phyloP scores from a whole-genome alignment of 169 alveolate genomes.

The Cryptosporidium felis region DNA sequence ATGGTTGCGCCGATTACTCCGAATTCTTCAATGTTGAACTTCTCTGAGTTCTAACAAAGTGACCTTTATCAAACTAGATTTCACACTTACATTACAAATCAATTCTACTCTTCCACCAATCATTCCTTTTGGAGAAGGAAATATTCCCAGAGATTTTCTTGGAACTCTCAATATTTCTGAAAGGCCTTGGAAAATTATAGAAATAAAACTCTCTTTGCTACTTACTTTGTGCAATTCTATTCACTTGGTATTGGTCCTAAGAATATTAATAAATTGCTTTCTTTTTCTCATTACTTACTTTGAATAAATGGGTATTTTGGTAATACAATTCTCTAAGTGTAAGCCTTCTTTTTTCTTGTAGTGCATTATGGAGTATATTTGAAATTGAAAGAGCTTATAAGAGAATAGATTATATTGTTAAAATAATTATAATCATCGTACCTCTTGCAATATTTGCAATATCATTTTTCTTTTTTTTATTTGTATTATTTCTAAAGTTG shows the following conservation, averaged over 20 bases:
- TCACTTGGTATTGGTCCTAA: constrained; percentile 48
- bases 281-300: constrained; percentile 24
- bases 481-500: not conserved
- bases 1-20: constrained; percentile 57
- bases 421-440: not conserved
- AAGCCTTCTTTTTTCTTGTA: constrained; percentile 8
- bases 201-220: not conserved
- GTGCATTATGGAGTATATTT: constrained; percentile 11
- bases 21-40: constrained; percentile 24
- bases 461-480: not conserved
- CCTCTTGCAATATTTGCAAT: constrained; percentile 39
- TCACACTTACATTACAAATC: constrained; percentile 1
- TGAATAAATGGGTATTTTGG: constrained; percentile 17
- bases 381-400: constrained; percentile 43
- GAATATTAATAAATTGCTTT: not conserved
- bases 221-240: constrained; percentile 38
- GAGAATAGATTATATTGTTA: not conserved
- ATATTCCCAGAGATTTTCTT: constrained; percentile 33
- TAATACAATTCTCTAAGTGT: constrained; percentile 52
- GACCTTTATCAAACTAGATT: not conserved
- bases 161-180: constrained; percentile 17
- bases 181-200: not conserved
- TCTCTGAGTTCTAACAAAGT: constrained; percentile 18
- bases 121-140: constrained; percentile 69
- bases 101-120: constrained; percentile 51